Evolutionary conservation across 768 basidiomycete genomes (phyloP).

Genomic region (Exidia glandulosa): DNA sequence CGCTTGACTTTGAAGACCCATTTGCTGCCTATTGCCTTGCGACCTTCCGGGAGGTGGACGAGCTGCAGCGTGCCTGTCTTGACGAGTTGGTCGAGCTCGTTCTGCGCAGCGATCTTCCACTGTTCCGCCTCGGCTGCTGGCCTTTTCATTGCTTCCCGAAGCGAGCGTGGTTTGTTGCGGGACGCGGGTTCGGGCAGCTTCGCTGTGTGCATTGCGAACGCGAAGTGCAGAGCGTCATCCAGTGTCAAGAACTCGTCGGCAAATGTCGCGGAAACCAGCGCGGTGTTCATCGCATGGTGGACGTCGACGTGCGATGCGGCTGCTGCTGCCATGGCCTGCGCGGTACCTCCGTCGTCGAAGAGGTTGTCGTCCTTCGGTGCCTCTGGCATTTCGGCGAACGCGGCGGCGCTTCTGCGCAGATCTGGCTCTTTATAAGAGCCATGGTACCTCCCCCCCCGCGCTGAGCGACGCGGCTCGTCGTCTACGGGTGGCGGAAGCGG

Average conservation of each 20-base stretch:
- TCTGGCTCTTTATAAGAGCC: not conserved
- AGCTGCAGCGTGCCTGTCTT: constrained; percentile 11
- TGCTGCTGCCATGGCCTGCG: not conserved
- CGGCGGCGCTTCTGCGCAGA: not conserved
- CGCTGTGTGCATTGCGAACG: not conserved
- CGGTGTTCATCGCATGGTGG: too few species aligned
- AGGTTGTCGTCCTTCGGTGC: not conserved
- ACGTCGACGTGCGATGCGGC: too few species aligned
- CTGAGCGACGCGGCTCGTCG: not conserved
- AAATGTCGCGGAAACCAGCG: too few species aligned
- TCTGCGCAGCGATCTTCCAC: constrained; percentile 3
- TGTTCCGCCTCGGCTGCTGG: constrained; percentile 2
- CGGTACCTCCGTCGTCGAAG: not conserved
- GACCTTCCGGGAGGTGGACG: constrained; percentile 12
- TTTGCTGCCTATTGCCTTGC: constrained; percentile 15
- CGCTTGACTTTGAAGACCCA: constrained; percentile 24
- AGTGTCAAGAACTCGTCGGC: too few species aligned
- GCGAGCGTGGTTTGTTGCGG: not conserved
- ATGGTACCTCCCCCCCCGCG: not conserved
- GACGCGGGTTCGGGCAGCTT: too few species aligned
- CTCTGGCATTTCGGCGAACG: not conserved
- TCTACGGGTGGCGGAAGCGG: not conserved
- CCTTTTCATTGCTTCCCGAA: not conserved
- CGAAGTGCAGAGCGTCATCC: not conserved
- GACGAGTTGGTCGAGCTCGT: constrained; percentile 5